Conservation (phyloP, 305 asterid species). For the Solanum hybrid region DNA sequence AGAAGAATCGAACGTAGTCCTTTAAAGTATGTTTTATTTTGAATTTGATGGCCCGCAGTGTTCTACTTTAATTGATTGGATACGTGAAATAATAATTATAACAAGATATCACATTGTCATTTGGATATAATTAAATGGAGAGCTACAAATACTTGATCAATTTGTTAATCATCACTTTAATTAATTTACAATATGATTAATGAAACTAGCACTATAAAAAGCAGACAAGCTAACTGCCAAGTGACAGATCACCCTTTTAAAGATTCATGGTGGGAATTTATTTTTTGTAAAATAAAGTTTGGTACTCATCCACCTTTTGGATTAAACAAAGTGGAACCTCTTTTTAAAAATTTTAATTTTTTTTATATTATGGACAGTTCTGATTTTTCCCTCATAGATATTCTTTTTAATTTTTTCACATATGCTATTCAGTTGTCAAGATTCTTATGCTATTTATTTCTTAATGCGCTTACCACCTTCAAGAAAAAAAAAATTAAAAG, state of each 20-base stretch:
- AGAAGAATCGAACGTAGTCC: neutral
- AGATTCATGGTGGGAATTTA: neutral
- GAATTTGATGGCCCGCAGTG: neutral
- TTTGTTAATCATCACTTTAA: neutral
- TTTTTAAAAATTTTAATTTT: neutral
- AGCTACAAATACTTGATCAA: neutral
- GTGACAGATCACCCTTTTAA: neutral
- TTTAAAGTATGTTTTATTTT: neutral
- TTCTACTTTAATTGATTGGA: neutral
- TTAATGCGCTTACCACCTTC: neutral
- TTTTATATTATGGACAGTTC: neutral
- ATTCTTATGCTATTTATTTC: neutral
- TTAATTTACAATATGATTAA: neutral
- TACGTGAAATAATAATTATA: neutral
- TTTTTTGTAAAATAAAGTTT: neutral
- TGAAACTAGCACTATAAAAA: neutral
- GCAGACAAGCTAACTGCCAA: neutral
- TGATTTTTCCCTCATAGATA: neutral
- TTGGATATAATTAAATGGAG: neutral
- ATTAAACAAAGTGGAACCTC: neutral
- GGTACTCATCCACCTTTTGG: conserved; percentile 2
- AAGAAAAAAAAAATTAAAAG: neutral
- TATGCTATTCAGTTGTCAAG: neutral
- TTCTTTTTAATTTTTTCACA: neutral
- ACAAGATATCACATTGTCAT: neutral